These are phyloP conservation scores for Pleurotus sapidus DNA, from an alignment of 768 basidiomycete species.

Conservation along the genomic window DNA sequence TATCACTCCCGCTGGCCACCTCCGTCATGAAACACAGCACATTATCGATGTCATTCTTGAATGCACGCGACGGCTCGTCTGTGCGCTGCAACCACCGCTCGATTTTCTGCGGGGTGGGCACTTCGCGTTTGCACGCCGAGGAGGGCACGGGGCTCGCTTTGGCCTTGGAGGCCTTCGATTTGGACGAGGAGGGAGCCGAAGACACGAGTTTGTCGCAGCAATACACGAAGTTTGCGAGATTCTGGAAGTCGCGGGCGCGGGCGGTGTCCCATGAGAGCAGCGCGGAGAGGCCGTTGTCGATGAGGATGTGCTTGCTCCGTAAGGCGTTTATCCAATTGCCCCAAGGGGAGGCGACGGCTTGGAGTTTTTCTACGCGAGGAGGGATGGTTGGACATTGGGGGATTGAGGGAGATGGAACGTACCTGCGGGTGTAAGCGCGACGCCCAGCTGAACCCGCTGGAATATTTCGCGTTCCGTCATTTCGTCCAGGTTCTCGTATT, in stretches of 20 bases:
- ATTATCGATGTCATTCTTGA: conserved; percentile 53
- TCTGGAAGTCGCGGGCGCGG: conserved; percentile 77
- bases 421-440: conserved; percentile 74
- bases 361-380: conserved; percentile 62
- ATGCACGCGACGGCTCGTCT: conserved; percentile 39
- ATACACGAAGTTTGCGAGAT: conserved; percentile 66
- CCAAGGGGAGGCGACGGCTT: conserved; percentile 73
- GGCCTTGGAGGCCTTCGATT: no score
- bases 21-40: conserved; percentile 53
- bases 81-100: conserved; percentile 46
- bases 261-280: conserved; percentile 61
- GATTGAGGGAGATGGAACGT: conserved; percentile 9
- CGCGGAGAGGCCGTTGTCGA: conserved; percentile 58
- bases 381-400: background rate
- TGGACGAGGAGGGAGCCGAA: conserved; percentile 8
- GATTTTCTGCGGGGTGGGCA: conserved; percentile 55
- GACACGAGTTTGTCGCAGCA: conserved; percentile 56
- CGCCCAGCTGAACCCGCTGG: conserved; percentile 79
- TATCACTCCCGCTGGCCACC: conserved; percentile 37
- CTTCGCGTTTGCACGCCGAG: conserved; percentile 18
- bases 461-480: conserved; percentile 75
- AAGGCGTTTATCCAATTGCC: conserved; percentile 63
- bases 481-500: conserved; percentile 56
- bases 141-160: no score
- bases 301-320: conserved; percentile 50